Base-by-base conservation (phyloP, 2,329 filamentous ascomycete genomes). In the Curvularia hawaiiensis region DNA sequence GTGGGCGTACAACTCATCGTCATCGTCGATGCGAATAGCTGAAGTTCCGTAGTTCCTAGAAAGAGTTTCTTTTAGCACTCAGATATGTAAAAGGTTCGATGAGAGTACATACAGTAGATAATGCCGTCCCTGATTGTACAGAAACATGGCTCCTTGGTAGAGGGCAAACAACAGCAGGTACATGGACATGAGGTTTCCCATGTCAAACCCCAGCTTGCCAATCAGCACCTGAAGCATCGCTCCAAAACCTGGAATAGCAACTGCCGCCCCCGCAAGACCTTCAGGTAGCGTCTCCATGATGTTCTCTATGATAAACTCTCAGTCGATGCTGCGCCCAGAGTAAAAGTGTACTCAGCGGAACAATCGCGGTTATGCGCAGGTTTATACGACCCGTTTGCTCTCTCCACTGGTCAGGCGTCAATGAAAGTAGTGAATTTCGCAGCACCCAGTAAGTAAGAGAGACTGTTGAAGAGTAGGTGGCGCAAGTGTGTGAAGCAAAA, bases 101-200 rank as follows among this genome's bases (percentile, higher is more conserved):
- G 3, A 18, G 26, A 20, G 1, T 14, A 46, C 53, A 39, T 46
- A 56, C 54, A 49, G 26, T n/a, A 57, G 6, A 20, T 35, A 54
- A 26, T 31, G 5, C 8, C 30, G 39, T 3, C 69, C 55, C 20
- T 74, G 64, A 2, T 59, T 58, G 60, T 75, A 78, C 11, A 79
- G 39, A 58, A 75, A 80, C 24, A 74, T 67, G 5, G 70, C 60
- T 11, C 74, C 75, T 49, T 78, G 79, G 20, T 67, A 66, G 3
- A 77, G 41, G 6, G 76, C 79, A 45, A 80, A 76, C n/a, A 79
- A 35, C 33, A 82, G 64, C 3, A 81, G 67, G 26, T 74, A 74
- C 62, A 2, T 79, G 78, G 28, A 83, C 80, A 49, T 80, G 63
- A 40, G 82, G 58, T 20, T 57, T 6, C 80, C 80, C 55, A 82